A percentile compares a stretch with the other conserved stretches of the same genome.
Evolutionary conservation across 148 eudicot genomes (phyloP).

Genomic region (Heliamphora exappendiculata): DNA sequence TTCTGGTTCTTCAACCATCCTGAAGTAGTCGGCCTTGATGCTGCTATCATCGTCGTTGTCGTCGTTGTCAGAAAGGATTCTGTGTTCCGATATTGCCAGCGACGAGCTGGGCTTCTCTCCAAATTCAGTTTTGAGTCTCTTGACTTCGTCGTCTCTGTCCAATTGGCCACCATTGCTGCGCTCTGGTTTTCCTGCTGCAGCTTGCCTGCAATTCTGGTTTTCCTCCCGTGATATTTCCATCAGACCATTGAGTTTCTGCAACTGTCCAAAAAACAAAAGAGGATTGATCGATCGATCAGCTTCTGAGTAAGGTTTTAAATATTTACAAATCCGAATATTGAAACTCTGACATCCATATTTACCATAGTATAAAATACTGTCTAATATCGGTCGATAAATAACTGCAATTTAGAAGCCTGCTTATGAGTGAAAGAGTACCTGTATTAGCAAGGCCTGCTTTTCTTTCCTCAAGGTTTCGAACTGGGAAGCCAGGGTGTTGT

Average conservation of each 20-base stretch:
- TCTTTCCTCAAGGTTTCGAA: conserved; percentile 43
- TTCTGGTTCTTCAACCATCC: conserved; percentile 28
- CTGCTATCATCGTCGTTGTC: conserved; percentile 40
- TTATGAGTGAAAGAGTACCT: conserved; percentile 23
- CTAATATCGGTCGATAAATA: no score
- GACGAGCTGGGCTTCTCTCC: conserved; percentile 24
- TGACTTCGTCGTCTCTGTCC: neutral
- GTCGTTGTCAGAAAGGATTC: conserved; percentile 37
- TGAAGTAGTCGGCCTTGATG: conserved; percentile 31
- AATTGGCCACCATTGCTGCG: neutral
- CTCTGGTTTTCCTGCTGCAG: neutral
- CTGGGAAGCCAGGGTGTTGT: conserved; percentile 35
- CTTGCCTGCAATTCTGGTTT: conserved; percentile 9
- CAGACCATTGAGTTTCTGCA: conserved; percentile 41
- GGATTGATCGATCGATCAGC: neutral
- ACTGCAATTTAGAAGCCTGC: no score
- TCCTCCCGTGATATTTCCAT: conserved; percentile 14
- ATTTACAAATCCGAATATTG: no score
- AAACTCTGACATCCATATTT: no score
- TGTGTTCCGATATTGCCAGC: conserved; percentile 9
- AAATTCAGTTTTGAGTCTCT: neutral
- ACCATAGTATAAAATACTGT: no score
- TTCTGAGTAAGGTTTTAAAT: neutral
- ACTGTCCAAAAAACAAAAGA: conserved; percentile 23
- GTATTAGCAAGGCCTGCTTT: conserved; percentile 34